Base-by-base conservation (phyloP, 495 filamentous ascomycete genomes). In the Xylaria scruposa region DNA sequence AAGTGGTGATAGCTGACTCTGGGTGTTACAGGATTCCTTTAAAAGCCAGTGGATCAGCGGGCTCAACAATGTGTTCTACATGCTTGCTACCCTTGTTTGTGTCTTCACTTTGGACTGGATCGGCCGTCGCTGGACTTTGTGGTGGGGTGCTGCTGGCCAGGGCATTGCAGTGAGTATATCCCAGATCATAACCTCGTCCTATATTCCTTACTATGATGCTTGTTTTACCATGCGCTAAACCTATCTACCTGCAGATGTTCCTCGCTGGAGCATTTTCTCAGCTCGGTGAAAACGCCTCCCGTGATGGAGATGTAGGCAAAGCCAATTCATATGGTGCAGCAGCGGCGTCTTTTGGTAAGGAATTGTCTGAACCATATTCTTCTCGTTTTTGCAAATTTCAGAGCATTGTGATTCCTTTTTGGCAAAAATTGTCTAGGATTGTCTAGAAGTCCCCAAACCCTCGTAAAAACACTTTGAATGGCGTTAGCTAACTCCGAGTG, bases 41-140 rank as follows among this genome's bases (percentile, higher is more conserved):
- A 89, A 91, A 74, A 86, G 85, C 47, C 88, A 89, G 77, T 93
- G 90, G 91, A 88, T 93, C 62, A 87, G 86, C 51, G 90, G 91
- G 19, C 76, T 93, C 44, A 93, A 92, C 77, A 89, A 91, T 72
- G 85, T 92, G 61, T 90, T 90, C 74, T 93, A 92, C 73, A 84
- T 84, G 81, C 78, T 84, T 17, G 80, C 78, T 17, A 82, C 80
- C 0, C 85, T 91, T 3, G 79, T 92, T 53, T 91, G 90, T 70
- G 89, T 92, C 19, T 91, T 91, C 73, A 91, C 89, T 0, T 81
- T 92, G 4, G 90, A 92, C 75, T 85, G 89, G 0, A 91, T 92
- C 70, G 91, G 91, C 24, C 88, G 91, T 29, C 86, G 90, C 53
- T 89, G 88, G 88, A 91, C 91, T 0, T 76, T 92, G 5, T 91